Percentiles rank a stretch among this genome's conserved stretches.
These are phyloP conservation scores for Echinosophora koreensis DNA, from an alignment of 306 rosid species.

Conservation along the genomic window DNA sequence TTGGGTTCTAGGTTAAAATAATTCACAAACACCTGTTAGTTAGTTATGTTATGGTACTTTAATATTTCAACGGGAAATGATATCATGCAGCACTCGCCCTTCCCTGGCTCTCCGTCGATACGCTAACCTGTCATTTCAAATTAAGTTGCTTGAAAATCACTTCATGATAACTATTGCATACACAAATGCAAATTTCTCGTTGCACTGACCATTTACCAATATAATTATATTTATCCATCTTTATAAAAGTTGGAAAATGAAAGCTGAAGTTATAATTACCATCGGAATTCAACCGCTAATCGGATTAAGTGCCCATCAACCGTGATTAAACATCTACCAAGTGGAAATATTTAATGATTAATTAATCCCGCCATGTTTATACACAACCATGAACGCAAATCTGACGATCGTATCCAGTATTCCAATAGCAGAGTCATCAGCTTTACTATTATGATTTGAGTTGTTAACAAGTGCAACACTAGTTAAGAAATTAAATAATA, in stretches of 20 bases:
- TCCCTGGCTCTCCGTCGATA: constrained; percentile 31
- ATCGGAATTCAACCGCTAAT: constrained; percentile 45
- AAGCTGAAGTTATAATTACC: constrained; percentile 50
- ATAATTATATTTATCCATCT: constrained; percentile 45
- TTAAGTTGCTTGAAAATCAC: constrained; percentile 65
- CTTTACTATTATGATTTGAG: neutral
- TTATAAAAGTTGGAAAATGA: constrained; percentile 36
- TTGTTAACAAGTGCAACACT: too few relatives aligned
- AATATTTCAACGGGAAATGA: constrained; percentile 57
- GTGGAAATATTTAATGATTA: constrained; percentile 51
- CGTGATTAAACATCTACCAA: constrained; percentile 40
- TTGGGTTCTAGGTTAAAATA: constrained; percentile 39
- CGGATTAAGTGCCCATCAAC: constrained; percentile 36
- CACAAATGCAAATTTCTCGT: constrained; percentile 36
- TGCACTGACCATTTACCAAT: constrained; percentile 51
- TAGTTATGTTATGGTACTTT: constrained; percentile 42
- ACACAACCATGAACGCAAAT: constrained; percentile 20
- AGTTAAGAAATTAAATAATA: too few relatives aligned
- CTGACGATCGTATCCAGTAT: constrained; percentile 26
- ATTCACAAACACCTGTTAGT: constrained; percentile 45
- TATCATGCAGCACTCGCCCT: constrained; percentile 51
- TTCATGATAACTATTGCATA: constrained; percentile 39
- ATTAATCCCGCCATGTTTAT: constrained; percentile 48
- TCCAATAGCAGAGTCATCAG: constrained; percentile 20
- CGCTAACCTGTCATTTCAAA: constrained; percentile 51